Percentiles rank a stretch among this genome's conserved stretches.
Conservation (phyloP, 352 stramenopile species). For the Phytopythium mirpurense region DNA sequence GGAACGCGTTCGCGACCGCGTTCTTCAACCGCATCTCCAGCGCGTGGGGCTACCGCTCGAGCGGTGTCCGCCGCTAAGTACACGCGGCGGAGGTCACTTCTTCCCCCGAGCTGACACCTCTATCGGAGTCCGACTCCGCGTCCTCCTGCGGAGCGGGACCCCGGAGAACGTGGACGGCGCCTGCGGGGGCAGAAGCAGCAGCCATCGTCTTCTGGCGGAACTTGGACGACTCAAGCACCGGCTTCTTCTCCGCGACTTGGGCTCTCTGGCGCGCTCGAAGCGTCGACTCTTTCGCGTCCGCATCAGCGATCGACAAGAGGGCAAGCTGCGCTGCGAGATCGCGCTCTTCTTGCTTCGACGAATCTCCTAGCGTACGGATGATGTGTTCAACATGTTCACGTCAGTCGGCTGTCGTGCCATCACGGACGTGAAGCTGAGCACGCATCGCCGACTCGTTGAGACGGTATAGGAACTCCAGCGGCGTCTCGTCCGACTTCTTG, state of each 20-base stretch:
- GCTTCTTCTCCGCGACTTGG: constrained; percentile 4
- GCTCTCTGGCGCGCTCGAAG: neutral
- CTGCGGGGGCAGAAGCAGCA: too few relatives aligned
- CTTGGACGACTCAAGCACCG: neutral
- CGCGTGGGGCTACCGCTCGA: too few relatives aligned
- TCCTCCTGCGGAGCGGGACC: too few relatives aligned
- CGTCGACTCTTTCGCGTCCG: neutral
- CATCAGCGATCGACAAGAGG: neutral
- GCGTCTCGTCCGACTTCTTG: constrained; percentile 5
- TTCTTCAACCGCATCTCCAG: too few relatives aligned
- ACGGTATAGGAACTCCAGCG: constrained; percentile 8
- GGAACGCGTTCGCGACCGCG: too few relatives aligned
- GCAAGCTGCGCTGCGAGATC: constrained; percentile 1
- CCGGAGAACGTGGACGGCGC: too few relatives aligned
- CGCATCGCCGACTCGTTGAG: constrained; percentile 7
- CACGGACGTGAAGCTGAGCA: constrained; percentile 4
- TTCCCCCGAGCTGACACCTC: too few relatives aligned
- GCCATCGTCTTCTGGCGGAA: too few relatives aligned
- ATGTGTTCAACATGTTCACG: constrained; percentile 13
- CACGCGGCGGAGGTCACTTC: too few relatives aligned
- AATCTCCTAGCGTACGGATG: neutral
- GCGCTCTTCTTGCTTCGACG: too few relatives aligned
- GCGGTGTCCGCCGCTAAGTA: too few relatives aligned
- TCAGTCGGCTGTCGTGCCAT: neutral
- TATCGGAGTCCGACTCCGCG: too few relatives aligned